Evolutionary conservation across 352 stramenopile species (phyloP), one percentile per base, ranked within the genome.

Genomic region (Pythium sp.): DNA sequence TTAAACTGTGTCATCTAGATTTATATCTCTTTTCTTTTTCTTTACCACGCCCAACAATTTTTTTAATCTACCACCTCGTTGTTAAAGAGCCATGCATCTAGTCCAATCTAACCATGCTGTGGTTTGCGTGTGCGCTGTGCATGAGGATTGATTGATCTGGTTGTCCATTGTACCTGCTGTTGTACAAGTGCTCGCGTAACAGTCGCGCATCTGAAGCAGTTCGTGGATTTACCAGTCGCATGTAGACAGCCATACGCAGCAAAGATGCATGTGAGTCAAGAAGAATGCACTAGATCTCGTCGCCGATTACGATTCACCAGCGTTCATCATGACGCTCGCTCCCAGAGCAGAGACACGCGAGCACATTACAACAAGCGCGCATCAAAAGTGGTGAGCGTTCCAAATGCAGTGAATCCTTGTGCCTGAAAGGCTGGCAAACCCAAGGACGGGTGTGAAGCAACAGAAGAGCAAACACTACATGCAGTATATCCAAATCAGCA

Each of bases 1-100:
- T 46, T 99, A 99, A 77, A 75, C 58, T 32, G 51, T 80, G 67
- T 64, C 64, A 63, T 76, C 71, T 80, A 78, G 77, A 72, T 78
- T 64, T 79, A 76, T 76, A 69, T 73, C 73, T 54, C 60, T 43
- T 53, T 66, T 28, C 43, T 57, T 30, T 38, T 58, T 38, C 53
- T 36, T 46, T 46, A 46, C 14, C 47, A 28, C 47, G n/a, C 26
- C 14, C 53, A 41, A 38, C 9, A 14, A 36, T 38, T 43, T 28
- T 38, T 22, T 59, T 8, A 41, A 34, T 38, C 5, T 38, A 26
- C 34, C 30, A 28, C n/a, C 14, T 30, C 11, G 14, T 30, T 62
- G 32, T 22, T n/a, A 51, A n/a, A 24, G 38, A 46, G 15, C 38
- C 38, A 46, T 46, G 38, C 3, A 46, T 46, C 30, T 32, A 32